phyloP scores from a whole-genome alignment of 2,329 filamentous ascomycete species.

The Zasmidium citrigriseum region DNA sequence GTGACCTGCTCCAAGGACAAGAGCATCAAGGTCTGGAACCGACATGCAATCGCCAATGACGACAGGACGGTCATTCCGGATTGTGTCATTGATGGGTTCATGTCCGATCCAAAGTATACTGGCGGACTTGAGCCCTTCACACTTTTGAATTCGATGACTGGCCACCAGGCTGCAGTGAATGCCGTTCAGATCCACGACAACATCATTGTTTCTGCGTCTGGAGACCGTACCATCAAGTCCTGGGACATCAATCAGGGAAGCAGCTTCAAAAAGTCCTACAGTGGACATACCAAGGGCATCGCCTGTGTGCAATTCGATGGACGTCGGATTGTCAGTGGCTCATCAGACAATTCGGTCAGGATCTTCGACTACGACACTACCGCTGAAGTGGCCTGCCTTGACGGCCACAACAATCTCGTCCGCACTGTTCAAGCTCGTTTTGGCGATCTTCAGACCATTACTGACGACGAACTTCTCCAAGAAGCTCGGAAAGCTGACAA shows the following conservation, averaged over 20 bases:
- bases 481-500: slow-evolving; percentile 74
- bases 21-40: slow-evolving; percentile 94
- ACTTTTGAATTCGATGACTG: slow-evolving; percentile 76
- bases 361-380: slow-evolving; percentile 88
- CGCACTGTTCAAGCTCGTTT: slow-evolving; percentile 95
- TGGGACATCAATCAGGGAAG: slow-evolving; percentile 85
- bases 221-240: slow-evolving; percentile 88
- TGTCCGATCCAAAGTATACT: slow-evolving; percentile 39
- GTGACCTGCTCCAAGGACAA: slow-evolving; percentile 98
- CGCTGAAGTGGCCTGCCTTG: slow-evolving; percentile 84
- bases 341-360: slow-evolving; percentile 92
- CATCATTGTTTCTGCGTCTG: slow-evolving; percentile 91
- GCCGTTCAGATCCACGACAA: slow-evolving; percentile 86
- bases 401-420: slow-evolving; percentile 80
- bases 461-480: slow-evolving; percentile 69
- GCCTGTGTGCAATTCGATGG: slow-evolving; percentile 97
- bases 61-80: slow-evolving; percentile 38
- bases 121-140: slow-evolving; percentile 65
- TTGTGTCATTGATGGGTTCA: slow-evolving; percentile 40
- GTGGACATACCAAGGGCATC: slow-evolving; percentile 91
- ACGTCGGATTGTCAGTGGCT: slow-evolving; percentile 89
- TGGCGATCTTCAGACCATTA: slow-evolving; percentile 76
- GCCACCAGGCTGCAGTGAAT: slow-evolving; percentile 90
- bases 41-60: slow-evolving; percentile 60
- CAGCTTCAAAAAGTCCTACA: slow-evolving; percentile 69